Conservation (phyloP, 768 basidiomycete genomes). For the Polyporus arcularius region DNA sequence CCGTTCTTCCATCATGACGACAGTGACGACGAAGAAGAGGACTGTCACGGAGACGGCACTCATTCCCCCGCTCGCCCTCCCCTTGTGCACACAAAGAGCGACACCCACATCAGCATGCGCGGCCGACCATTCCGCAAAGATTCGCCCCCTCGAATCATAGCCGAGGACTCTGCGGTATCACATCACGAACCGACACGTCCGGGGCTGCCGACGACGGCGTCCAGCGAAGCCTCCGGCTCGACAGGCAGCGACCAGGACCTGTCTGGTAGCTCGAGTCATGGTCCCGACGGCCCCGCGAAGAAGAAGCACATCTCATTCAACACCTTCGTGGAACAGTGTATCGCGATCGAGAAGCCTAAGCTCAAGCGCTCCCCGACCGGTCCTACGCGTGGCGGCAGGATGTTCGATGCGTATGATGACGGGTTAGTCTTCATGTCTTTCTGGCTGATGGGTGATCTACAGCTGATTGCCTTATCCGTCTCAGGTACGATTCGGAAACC, state of each 20-base stretch:
- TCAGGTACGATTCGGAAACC: slow-evolving; percentile 68
- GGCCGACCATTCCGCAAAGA: slow-evolving; percentile 58
- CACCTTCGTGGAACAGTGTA: slow-evolving; percentile 96
- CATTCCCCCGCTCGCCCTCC: slow-evolving; percentile 46
- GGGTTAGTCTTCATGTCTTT: slow-evolving; percentile 49
- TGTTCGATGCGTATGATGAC: slow-evolving; percentile 49
- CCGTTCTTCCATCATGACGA: slow-evolving; percentile 18
- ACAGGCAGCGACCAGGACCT: slow-evolving; percentile 36
- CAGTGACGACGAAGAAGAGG: slow-evolving; percentile 2
- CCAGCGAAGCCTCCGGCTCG: slow-evolving; percentile 32
- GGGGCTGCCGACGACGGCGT: slow-evolving; percentile 5
- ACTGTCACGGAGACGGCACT: background rate
- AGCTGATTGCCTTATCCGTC: background rate
- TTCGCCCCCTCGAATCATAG: slow-evolving; percentile 68
- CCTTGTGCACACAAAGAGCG: slow-evolving; percentile 83
- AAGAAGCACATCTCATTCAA: slow-evolving; percentile 97
- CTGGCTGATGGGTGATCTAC: slow-evolving; percentile 1
- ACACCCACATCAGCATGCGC: slow-evolving; percentile 64
- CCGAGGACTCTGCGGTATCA: slow-evolving; percentile 24
- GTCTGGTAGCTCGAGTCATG: slow-evolving; percentile 26
- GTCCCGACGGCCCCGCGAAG: slow-evolving; percentile 41
- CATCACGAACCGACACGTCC: background rate
- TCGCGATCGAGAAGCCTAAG: slow-evolving; percentile 81
- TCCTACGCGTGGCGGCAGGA: slow-evolving; percentile 18
- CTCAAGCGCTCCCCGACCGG: slow-evolving; percentile 29